phyloP scores from a whole-genome alignment of 1,284 basidiomycete species.

The Ustilago tritici region DNA sequence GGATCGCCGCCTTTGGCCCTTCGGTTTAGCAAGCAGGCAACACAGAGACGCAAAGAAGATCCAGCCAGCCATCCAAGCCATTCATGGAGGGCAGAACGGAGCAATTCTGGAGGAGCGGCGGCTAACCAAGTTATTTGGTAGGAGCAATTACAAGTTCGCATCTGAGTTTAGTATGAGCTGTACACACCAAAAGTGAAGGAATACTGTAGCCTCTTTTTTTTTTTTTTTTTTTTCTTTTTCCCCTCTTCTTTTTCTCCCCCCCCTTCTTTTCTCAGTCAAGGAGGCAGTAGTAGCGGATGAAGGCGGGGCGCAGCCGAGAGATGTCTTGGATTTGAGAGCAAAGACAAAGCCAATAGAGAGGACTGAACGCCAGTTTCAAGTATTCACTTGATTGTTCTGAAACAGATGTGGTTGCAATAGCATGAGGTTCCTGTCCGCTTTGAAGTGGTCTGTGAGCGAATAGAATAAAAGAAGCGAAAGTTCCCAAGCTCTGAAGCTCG shows the following conservation, averaged over 20 bases:
- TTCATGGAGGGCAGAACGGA: neutral
- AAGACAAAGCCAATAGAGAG: neutral
- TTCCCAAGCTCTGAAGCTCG: neutral
- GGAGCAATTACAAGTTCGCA: constrained; percentile 3
- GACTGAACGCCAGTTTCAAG: neutral
- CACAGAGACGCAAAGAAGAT: neutral
- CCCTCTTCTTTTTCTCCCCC: too few relatives aligned
- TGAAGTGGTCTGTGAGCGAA: constrained; percentile 3
- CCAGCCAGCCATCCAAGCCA: neutral
- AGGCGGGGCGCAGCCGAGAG: constrained; percentile 5
- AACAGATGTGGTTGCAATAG: neutral
- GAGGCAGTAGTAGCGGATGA: neutral
- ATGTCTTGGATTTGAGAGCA: constrained; percentile 10
- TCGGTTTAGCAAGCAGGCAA: neutral
- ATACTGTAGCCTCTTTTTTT: neutral
- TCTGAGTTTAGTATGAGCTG: constrained; percentile 1
- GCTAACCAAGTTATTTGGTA: constrained; percentile 1
- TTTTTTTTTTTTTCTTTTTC: too few relatives aligned
- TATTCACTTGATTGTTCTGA: neutral
- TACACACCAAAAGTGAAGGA: neutral
- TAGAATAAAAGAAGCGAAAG: neutral
- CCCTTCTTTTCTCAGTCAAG: too few relatives aligned
- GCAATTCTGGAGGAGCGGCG: constrained; percentile 4
- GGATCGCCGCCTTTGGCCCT: neutral
- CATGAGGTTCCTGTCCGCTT: constrained; percentile 1